Evolutionary conservation across 805 yeast species (phyloP).

Genomic region (Candida sithepensis): DNA sequence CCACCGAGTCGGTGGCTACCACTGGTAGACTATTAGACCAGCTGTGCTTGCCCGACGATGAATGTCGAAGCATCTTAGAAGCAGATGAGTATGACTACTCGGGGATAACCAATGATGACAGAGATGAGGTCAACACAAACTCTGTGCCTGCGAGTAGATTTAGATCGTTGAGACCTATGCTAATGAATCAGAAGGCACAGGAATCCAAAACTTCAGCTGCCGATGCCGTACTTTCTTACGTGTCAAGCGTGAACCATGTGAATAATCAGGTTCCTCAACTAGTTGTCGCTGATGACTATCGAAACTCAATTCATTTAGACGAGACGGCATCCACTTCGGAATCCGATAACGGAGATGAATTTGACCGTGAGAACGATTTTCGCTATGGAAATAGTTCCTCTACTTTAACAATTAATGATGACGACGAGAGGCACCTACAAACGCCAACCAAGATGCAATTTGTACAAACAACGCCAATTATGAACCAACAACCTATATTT

Average conservation of each 20-base stretch:
- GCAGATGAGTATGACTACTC: neutral
- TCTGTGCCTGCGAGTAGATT: slow-evolving; percentile 29
- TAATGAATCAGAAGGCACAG: slow-evolving; percentile 14
- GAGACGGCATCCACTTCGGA: neutral
- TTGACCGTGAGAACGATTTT: neutral
- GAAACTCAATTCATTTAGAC: slow-evolving; percentile 16
- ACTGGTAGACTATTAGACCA: slow-evolving; percentile 33
- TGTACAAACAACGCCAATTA: neutral
- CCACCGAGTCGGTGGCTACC: slow-evolving; percentile 26
- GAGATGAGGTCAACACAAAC: slow-evolving; percentile 1
- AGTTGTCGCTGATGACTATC: slow-evolving; percentile 6
- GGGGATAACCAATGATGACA: neutral
- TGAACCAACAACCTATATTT: neutral
- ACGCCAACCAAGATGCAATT: neutral
- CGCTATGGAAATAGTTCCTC: neutral
- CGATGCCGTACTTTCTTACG: slow-evolving; percentile 22
- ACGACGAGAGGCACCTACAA: neutral
- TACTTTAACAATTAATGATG: neutral
- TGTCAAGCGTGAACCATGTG: slow-evolving; percentile 20
- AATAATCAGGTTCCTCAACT: slow-evolving; percentile 11
- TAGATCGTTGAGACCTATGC: slow-evolving; percentile 27
- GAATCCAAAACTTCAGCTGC: slow-evolving; percentile 16
- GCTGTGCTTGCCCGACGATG: slow-evolving; percentile 30
- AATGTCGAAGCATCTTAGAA: slow-evolving; percentile 19
- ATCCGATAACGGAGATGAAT: neutral